These are phyloP conservation scores for Fusarium concolor DNA, from an alignment of 2,329 filamentous ascomycete genomes.

Conservation along the genomic window DNA sequence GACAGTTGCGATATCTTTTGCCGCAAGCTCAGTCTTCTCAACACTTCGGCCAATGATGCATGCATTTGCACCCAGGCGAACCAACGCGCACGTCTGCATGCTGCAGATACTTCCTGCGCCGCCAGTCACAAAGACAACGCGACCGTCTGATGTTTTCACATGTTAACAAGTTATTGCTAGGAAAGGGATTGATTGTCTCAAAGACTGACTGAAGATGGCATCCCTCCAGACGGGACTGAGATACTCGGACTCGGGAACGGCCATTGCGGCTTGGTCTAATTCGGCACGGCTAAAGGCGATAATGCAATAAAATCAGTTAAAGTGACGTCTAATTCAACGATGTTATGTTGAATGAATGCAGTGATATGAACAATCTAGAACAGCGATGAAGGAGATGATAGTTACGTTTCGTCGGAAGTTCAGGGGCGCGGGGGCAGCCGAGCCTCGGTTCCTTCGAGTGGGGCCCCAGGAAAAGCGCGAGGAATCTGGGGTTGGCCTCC, in stretches of 20 bases:
- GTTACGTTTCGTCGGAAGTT: neutral
- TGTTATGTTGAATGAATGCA: neutral
- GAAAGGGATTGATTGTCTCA: neutral
- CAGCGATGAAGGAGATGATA: neutral
- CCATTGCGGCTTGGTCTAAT: slow-evolving; percentile 61
- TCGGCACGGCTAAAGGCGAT: neutral
- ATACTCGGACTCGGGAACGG: slow-evolving; percentile 78
- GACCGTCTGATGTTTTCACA: slow-evolving; percentile 70
- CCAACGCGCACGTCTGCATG: slow-evolving; percentile 90
- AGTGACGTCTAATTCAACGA: neutral
- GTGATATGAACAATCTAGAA: neutral
- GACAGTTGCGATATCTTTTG: slow-evolving; percentile 83
- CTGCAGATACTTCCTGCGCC: slow-evolving; percentile 95
- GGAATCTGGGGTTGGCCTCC: slow-evolving; percentile 30
- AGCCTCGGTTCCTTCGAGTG: slow-evolving; percentile 34
- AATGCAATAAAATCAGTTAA: neutral
- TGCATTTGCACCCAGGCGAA: slow-evolving; percentile 90
- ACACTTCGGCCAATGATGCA: slow-evolving; percentile 93
- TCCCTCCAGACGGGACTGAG: slow-evolving; percentile 87
- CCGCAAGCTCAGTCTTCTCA: slow-evolving; percentile 85
- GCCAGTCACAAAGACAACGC: slow-evolving; percentile 94
- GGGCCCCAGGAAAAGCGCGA: neutral
- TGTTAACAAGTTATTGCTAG: slow-evolving; percentile 4
- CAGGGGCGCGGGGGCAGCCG: neutral
- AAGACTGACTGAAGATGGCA: slow-evolving; percentile 79